Evolutionary conservation across 2,329 filamentous ascomycete genomes (phyloP), one percentile per base, ranked within the genome.

Genomic region (Davidsoniella eucalypti): DNA sequence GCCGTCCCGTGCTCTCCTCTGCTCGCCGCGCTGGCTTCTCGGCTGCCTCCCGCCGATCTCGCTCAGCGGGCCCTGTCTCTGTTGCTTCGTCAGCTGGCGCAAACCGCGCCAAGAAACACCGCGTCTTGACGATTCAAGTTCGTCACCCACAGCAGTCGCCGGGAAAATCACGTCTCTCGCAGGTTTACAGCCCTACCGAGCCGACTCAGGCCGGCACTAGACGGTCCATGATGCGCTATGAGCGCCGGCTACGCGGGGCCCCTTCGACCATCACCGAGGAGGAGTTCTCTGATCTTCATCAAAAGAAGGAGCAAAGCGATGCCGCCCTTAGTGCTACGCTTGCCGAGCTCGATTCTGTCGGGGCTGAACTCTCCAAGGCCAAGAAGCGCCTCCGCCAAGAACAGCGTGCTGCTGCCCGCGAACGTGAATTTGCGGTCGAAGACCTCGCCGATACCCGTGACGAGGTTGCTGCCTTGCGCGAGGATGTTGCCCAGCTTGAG

Each of bases 381-480:
- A 52, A 52, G 42, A 37, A 29, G 16, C 51, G 51, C 7, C 42
- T 36, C 16, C 51, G 51, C 5, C 51, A 52, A 38, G 47, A 52
- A 43, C 36, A 49, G 23, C 51, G 51, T 3, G 25, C 51, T 2
- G 43, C 42, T 25, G 42, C 51, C 25, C 47, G 47, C 8, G 51
- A 52, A 25, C 47, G 86, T 85, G 57, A 80, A 72, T 50, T 78
- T 78, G 60, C 94, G 87, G 44, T 87, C 87, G 63, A 94, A 90
- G 17, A 94, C 76, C 61, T 94, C 87, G 5, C 94, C 84, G 47
- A 52, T 23, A 52, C 51, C 5, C 51, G 47, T 8, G 51, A 49
- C 2, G 51, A 52, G 47, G n/a, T 52, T n/a, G 16, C 29, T 10
- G 47, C 47, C 18, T 47, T 52, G 12, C 42, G 43, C 25, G 51